A percentile compares a stretch with the other conserved stretches of the same genome.
Conservation (phyloP, 2,329 filamentous ascomycete species). For the Thermoascus crustaceus region DNA sequence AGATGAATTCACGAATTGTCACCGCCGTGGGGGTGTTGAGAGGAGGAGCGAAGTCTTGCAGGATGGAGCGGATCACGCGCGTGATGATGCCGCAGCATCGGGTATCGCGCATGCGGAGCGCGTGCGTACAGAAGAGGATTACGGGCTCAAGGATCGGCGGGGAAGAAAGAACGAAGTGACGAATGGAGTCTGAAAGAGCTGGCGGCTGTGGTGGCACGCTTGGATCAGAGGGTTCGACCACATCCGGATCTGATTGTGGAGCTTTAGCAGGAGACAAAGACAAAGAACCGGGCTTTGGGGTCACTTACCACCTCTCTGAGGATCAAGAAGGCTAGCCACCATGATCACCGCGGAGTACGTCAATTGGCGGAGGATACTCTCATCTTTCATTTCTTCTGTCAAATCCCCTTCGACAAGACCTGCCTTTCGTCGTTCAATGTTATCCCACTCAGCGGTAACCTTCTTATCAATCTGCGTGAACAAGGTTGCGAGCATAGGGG, state of each 20-base stretch:
- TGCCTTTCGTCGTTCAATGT: slow-evolving; percentile 52
- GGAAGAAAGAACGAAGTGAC: slow-evolving; percentile 73
- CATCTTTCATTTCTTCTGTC: slow-evolving; percentile 94
- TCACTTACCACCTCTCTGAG: slow-evolving; percentile 52
- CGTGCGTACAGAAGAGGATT: slow-evolving; percentile 84
- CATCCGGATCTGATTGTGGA: slow-evolving; percentile 27
- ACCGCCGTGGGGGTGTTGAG: slow-evolving; percentile 44
- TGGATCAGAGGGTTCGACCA: slow-evolving; percentile 23
- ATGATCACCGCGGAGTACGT: slow-evolving; percentile 89
- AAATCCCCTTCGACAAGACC: slow-evolving; percentile 67
- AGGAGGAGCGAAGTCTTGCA: slow-evolving; percentile 64
- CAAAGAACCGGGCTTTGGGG: slow-evolving; percentile 5
- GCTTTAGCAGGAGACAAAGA: slow-evolving; percentile 7
- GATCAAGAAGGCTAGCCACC: slow-evolving; percentile 81
- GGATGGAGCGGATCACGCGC: slow-evolving; percentile 74
- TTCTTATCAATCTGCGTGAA: slow-evolving; percentile 84
- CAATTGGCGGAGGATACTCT: slow-evolving; percentile 87
- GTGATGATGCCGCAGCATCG: slow-evolving; percentile 80
- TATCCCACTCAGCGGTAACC: slow-evolving; percentile 78
- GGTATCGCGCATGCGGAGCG: slow-evolving; percentile 80
- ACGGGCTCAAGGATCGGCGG: slow-evolving; percentile 76
- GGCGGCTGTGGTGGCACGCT: slow-evolving; percentile 26
- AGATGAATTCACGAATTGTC: slow-evolving; percentile 82
- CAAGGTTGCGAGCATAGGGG: slow-evolving; percentile 70
- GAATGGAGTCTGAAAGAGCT: slow-evolving; percentile 52